Base-by-base conservation (phyloP, 1,284 basidiomycete genomes). In the Sphagnurus paluster region DNA sequence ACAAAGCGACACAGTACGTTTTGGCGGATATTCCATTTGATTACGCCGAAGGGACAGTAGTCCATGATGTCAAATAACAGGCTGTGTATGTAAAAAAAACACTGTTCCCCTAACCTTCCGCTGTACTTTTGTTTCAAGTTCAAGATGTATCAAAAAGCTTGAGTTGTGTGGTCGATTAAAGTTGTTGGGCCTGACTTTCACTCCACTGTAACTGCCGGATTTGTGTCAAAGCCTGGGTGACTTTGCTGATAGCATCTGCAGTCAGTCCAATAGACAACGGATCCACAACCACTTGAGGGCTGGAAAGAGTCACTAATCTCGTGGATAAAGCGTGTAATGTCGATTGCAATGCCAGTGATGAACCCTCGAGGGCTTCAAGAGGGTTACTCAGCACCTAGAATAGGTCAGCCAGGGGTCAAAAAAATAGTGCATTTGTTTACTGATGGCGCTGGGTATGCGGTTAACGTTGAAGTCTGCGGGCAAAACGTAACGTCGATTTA, bases 181-280 rank as follows among this genome's bases (percentile, higher is more conserved):
- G 32, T 42, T 42, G 39, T 32, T 50, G 54, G 16, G 46, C 55
- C 33, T 67, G 62, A 35, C 25, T 55, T 59, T 70, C 66, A 46
- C 61, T 67, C 62, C 65, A 64, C 50, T 80, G 77, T 40, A 89
- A 64, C 50, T 81, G 72, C 49, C 74, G 78, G 42, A 87, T 75
- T 47, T 82, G 74, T 5, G 66, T 64, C 46, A 90, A 66, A 8
- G 87, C 85, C 52, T 79, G 74, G 2, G 79, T 73, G 10, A 85
- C 79, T 59, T 82, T 86, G 36, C 68, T 64, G 36, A 90, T 85
- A 1, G 84, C 79, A 50, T 89, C 84, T n/a, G 87, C 85, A 3
- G 78, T 80, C 37, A 71, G 67, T 20, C 73, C 76, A 42, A 90
- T 76, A 13, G 74, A 67, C 14, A 56, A 45, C 17, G 74, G 70